These are phyloP conservation scores for Thraustochytrium sp. DNA, from an alignment of 352 stramenopile species.

Conservation along the genomic window DNA sequence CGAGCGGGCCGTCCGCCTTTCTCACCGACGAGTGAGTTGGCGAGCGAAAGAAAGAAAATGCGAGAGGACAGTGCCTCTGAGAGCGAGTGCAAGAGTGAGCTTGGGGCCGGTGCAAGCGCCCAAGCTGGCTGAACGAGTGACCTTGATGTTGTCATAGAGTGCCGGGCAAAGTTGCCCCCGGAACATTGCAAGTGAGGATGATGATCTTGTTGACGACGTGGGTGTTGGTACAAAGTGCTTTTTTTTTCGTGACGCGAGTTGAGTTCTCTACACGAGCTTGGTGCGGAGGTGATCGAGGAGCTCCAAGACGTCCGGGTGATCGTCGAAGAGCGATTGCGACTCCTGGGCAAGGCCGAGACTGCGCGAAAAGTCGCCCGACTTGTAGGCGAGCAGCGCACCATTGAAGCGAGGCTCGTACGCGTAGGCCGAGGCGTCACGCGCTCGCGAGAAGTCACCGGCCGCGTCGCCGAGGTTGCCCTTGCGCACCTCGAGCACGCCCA, in stretches of 20 bases:
- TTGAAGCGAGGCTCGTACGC: conserved; percentile 87
- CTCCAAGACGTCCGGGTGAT: conserved; percentile 76
- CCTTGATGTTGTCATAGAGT: no score
- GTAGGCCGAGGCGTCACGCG: conserved; percentile 68
- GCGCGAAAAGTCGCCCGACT: conserved; percentile 80
- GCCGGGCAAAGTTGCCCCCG: no score
- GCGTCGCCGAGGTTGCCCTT: conserved; percentile 78
- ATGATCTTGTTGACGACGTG: no score
- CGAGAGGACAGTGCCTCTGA: no score
- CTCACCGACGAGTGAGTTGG: no score
- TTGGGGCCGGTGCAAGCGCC: no score
- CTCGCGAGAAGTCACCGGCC: conserved; percentile 68
- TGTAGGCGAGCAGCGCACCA: conserved; percentile 76
- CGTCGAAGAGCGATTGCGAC: conserved; percentile 66
- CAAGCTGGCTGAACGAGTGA: no score
- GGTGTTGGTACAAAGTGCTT: no score
- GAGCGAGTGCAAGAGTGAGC: no score
- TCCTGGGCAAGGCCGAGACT: conserved; percentile 73
- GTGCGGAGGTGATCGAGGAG: conserved; percentile 68
- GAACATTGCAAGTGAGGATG: no score
- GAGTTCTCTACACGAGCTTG: background rate
- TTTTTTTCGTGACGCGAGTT: background rate
- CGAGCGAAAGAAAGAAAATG: no score
- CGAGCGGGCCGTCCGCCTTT: no score
- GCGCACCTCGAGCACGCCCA: conserved; percentile 71